Percentiles rank a stretch among this genome's conserved stretches.
phyloP scores from a whole-genome alignment of 2,329 filamentous ascomycete genomes.

The Cercospora sp. region DNA sequence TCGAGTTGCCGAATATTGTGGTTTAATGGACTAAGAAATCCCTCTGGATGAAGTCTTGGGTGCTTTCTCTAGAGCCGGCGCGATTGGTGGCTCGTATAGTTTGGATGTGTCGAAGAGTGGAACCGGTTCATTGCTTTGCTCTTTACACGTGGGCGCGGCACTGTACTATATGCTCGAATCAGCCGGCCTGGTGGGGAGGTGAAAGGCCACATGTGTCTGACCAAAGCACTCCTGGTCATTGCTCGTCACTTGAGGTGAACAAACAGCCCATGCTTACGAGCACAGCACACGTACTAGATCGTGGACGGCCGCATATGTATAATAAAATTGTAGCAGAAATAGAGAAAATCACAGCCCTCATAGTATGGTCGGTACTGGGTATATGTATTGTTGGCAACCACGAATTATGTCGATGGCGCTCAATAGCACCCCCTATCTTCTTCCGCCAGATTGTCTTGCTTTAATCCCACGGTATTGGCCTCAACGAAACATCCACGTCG shows the following conservation, averaged over 20 bases:
- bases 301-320: neutral
- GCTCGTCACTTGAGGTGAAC: neutral
- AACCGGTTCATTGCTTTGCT: too few species aligned
- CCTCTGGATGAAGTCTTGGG: too few species aligned
- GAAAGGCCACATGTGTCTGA: neutral
- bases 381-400: neutral
- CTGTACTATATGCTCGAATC: neutral
- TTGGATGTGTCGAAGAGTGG: too few species aligned
- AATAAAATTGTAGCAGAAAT: neutral
- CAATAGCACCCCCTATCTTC: neutral
- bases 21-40: too few species aligned
- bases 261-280: neutral
- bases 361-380: neutral
- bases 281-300: neutral
- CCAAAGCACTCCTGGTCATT: neutral
- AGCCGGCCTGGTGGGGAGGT: neutral
- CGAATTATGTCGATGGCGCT: neutral
- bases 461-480: neutral
- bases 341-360: neutral
- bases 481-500: too few species aligned
- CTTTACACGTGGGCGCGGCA: too few species aligned
- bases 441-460: neutral
- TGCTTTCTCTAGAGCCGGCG: too few species aligned
- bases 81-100: too few species aligned
- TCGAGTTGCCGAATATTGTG: constrained; percentile 3